These are phyloP conservation scores for Eleusine coracana DNA, from an alignment of 176 grass and related monocot genomes.

Conservation along the genomic window DNA sequence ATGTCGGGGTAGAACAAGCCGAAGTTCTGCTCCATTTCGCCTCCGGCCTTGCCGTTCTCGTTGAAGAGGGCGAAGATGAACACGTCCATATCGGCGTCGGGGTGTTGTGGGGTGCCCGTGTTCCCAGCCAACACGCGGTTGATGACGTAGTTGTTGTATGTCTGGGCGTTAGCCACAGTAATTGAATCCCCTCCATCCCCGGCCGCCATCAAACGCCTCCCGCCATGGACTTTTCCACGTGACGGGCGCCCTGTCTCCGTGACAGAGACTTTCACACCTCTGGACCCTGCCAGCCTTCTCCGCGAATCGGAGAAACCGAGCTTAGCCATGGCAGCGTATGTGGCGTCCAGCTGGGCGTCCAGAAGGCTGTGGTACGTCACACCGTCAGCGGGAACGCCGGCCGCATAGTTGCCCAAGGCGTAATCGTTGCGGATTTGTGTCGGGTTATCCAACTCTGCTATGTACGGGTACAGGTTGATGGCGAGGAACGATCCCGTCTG, in stretches of 20 bases:
- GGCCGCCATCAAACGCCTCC: background rate
- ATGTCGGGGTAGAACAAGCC: constrained; percentile 61
- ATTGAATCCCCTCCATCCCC: background rate
- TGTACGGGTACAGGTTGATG: constrained; percentile 64
- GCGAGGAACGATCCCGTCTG: constrained; percentile 52
- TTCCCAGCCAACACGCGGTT: constrained; percentile 51
- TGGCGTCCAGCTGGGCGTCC: constrained; percentile 70
- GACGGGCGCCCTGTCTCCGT: constrained; percentile 53
- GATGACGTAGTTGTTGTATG: constrained; percentile 59
- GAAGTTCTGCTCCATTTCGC: constrained; percentile 51
- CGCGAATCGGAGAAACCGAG: background rate
- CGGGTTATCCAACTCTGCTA: constrained; percentile 39
- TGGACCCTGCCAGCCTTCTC: too few relatives aligned
- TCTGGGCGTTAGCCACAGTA: constrained; percentile 33
- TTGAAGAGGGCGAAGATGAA: constrained; percentile 82
- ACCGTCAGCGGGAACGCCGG: constrained; percentile 35
- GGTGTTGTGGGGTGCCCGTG: constrained; percentile 50
- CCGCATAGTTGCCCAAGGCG: constrained; percentile 30
- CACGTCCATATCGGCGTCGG: constrained; percentile 51
- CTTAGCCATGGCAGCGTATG: constrained; percentile 20
- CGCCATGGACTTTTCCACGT: background rate
- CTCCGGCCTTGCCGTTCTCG: constrained; percentile 52
- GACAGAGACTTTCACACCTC: constrained; percentile 19
- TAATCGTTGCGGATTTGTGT: constrained; percentile 55
- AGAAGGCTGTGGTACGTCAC: constrained; percentile 57